Base-by-base conservation (phyloP, 2,329 filamentous ascomycete species). In the Truncatella angustata region DNA sequence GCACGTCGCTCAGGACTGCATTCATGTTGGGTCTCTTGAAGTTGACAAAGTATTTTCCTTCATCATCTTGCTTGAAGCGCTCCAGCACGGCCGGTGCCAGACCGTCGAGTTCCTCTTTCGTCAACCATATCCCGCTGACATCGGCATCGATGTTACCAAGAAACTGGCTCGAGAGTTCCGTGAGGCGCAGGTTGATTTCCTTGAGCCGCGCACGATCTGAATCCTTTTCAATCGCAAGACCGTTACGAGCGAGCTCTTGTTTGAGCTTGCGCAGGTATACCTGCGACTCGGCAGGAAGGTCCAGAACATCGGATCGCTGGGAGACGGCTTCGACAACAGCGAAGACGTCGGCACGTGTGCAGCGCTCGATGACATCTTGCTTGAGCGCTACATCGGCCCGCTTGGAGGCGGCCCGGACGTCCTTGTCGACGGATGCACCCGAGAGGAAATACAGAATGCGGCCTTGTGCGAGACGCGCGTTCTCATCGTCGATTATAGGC, bases 281-380 rank as follows among this genome's bases (percentile, higher is more conserved):
- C 21, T 20, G 43, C 7, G 43, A 46, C 43, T 46, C 43, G 14
- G 18, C 10, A 6, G 43, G 43, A 16, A 46, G 43, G 5, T 46
- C 10, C 21, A 30, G 28, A 10, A 46, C 26, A n/a, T 46, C 43
- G 18, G 43, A 24, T 20, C 23, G 21, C 43, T 18, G 21, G 5
- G 43, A 46, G 43, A 46, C 43, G 43, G 43, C 43, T 16, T 46
- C 24, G 5, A 46, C 26, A 14, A 46, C 43, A 20, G 43, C 12
- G 18, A 46, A 46, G 10, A 46, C 43, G 18, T 46, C 43, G 18
- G 21, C 43, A 16, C 43, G 43, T 16, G 43, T 26, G 16, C 16
- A 24, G 7, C 43, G 43, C 21, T 46, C 23, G 9, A 46, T 46
- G 16, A 24, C 21, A 32, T 46, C 43, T 10, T 30, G 43, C 12